Base-by-base conservation (phyloP, 768 basidiomycete species). In the Amanita polypyramis region DNA sequence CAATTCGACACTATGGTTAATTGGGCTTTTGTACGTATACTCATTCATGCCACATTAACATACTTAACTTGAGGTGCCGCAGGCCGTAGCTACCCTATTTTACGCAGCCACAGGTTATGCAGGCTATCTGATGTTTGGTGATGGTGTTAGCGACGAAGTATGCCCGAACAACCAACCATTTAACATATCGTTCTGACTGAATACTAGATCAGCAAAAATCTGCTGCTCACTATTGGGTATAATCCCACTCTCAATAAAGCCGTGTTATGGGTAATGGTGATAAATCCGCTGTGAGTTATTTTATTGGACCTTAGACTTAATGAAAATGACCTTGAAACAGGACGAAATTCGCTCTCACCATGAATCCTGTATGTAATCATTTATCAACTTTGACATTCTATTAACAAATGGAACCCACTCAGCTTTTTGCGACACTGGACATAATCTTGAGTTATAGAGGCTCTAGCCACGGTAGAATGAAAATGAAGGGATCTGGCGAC, bases 111-210 rank as follows among this genome's bases (percentile, higher is more conserved):
- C 92, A 23, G 91, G 85, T 3, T 77, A 75, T 38, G 80, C 79
- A 15, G 95, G 94, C 0, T 97, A 96, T 56, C 62, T 88, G 15
- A 98, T 98, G 95, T 93, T 91, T 59, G 91, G 92, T 8, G 69
- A 75, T 42, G 56, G 61, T 27, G 89, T 94, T 42, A 80, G 79
- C 56, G 88, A 87, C 50, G 90, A 92, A 73, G 88, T 89, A 50
- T 56, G 70, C 21, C 14, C 11, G 56, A 19, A 9, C 19, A 14
- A n/a, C 20, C 49, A 45, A 8, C 15, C 23, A 42, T 12, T 5
- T 9, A 7, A 29, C 17, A 32, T 17, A 38, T 29, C 20, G 17
- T 40, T 47, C 43, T 48, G 1, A 53, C 20, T 1, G n/a, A 51
- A 7, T 14, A 12, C 6, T 56, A 92, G 84, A 80, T 97, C 60